Evolutionary conservation across 2,329 filamentous ascomycete species (phyloP).

Genomic region (Chrysosporium keratinophilum): DNA sequence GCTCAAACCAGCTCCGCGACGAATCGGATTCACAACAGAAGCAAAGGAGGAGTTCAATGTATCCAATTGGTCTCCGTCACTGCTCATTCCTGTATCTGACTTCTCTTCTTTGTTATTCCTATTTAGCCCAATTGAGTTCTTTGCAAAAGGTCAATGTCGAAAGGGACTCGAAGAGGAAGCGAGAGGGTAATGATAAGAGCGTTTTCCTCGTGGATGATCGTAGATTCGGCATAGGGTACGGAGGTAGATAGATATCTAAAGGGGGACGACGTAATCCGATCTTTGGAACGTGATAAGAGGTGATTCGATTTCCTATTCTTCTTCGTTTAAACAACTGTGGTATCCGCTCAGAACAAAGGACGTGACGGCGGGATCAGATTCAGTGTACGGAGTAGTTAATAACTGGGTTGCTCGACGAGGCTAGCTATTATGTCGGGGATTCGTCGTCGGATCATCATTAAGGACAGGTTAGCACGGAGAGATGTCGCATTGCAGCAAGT

Average conservation of each 20-base stretch:
- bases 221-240: conserved; percentile 10
- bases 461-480: conserved; percentile 5
- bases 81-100: conserved; percentile 32
- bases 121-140: background rate
- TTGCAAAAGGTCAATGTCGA: background rate
- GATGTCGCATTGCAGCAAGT: background rate
- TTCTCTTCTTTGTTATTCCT: background rate
- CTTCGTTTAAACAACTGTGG: too few relatives aligned
- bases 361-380: background rate
- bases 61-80: conserved; percentile 30
- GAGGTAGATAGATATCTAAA: background rate
- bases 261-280: background rate
- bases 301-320: too few relatives aligned
- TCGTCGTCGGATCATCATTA: background rate
- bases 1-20: conserved; percentile 24
- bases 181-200: conserved; percentile 1
- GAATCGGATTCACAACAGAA: conserved; percentile 12
- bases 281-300: background rate
- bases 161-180: background rate
- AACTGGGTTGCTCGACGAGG: background rate
- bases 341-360: background rate
- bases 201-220: background rate
- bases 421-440: background rate
- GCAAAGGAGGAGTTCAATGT: conserved; percentile 25
- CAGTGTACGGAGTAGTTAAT: background rate